Percentiles rank a stretch among this genome's conserved stretches.
Conservation (phyloP, 2,329 filamentous ascomycete genomes). For the Exophiala viscosa region DNA sequence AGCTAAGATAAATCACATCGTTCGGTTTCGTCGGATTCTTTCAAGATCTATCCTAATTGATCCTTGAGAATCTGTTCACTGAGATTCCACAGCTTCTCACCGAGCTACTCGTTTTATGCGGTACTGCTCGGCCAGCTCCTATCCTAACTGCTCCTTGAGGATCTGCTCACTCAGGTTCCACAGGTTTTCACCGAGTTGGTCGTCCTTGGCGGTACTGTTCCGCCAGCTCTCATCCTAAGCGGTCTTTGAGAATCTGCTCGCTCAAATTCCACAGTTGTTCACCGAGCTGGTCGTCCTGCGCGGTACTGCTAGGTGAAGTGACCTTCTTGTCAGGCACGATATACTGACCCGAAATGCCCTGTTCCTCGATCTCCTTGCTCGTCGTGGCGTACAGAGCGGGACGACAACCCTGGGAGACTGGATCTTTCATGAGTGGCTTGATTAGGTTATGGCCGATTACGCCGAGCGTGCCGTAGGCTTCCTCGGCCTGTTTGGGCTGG, state of each 20-base stretch:
- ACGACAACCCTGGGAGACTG: constrained; percentile 46
- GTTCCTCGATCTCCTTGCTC: constrained; percentile 40
- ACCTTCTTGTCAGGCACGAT: constrained; percentile 50
- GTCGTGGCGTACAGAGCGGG: constrained; percentile 49
- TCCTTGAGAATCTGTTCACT: too few relatives aligned
- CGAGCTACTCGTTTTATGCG: too few relatives aligned
- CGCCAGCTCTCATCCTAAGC: background rate
- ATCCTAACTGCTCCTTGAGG: too few relatives aligned
- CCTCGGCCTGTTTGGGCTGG: constrained; percentile 48
- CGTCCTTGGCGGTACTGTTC: too few relatives aligned
- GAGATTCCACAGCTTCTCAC: too few relatives aligned
- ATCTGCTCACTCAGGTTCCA: too few relatives aligned
- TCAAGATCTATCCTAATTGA: too few relatives aligned
- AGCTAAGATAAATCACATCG: too few relatives aligned
- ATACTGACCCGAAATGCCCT: constrained; percentile 46
- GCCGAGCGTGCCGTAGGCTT: constrained; percentile 48
- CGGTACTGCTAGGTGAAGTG: constrained; percentile 41
- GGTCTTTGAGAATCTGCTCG: constrained; percentile 37
- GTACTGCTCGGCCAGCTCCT: too few relatives aligned
- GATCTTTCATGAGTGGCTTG: constrained; percentile 50
- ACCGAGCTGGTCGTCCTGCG: constrained; percentile 41
- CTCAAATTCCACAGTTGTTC: constrained; percentile 47
- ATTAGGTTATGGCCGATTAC: constrained; percentile 44
- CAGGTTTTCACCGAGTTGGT: too few relatives aligned
- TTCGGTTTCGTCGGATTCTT: too few relatives aligned